These are phyloP conservation scores for Eucalyptus paniculata DNA, from an alignment of 345 rosid genomes.

Conservation along the genomic window DNA sequence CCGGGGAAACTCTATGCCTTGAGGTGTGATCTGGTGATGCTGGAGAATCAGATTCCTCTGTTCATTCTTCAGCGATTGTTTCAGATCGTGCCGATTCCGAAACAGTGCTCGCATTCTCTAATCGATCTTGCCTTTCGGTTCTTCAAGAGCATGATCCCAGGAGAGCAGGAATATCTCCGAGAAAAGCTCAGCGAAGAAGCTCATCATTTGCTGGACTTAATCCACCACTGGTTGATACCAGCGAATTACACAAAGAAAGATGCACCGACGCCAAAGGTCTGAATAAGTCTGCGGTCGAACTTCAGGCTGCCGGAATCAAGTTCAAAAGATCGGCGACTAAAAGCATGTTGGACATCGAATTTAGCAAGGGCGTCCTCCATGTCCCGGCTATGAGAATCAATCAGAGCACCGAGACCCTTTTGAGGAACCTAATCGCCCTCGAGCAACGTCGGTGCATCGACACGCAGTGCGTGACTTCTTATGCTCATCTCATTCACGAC, in stretches of 20 bases:
- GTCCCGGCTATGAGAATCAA: slow-evolving; percentile 21
- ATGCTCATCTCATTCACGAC: slow-evolving; percentile 18
- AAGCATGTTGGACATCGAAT: slow-evolving; percentile 26
- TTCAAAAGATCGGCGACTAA: slow-evolving; percentile 1
- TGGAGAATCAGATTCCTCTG: slow-evolving; percentile 52
- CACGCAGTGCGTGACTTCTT: slow-evolving; percentile 23
- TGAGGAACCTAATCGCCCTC: slow-evolving; percentile 30
- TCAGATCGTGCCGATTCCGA: slow-evolving; percentile 18
- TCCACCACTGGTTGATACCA: slow-evolving; percentile 39
- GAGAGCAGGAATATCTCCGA: slow-evolving; percentile 8
- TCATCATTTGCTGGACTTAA: slow-evolving; percentile 36
- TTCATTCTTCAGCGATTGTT: slow-evolving; percentile 32
- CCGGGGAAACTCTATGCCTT: slow-evolving; percentile 27
- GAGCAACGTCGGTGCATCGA: slow-evolving; percentile 11
- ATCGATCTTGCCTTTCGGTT: slow-evolving; percentile 30
- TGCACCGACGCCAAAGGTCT: not conserved
- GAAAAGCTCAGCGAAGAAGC: slow-evolving; percentile 35
- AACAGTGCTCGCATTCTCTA: slow-evolving; percentile 13
- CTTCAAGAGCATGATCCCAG: slow-evolving; percentile 36
- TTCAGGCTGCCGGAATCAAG: slow-evolving; percentile 14
- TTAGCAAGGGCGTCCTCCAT: slow-evolving; percentile 18
- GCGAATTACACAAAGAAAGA: not conserved
- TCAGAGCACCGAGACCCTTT: slow-evolving; percentile 22
- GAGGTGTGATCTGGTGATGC: slow-evolving; percentile 24
- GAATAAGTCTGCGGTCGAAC: not conserved